Evolutionary conservation across 2,329 filamentous ascomycete genomes (phyloP), one percentile per base, ranked within the genome.

Genomic region (Decorospora gaudefroyi): DNA sequence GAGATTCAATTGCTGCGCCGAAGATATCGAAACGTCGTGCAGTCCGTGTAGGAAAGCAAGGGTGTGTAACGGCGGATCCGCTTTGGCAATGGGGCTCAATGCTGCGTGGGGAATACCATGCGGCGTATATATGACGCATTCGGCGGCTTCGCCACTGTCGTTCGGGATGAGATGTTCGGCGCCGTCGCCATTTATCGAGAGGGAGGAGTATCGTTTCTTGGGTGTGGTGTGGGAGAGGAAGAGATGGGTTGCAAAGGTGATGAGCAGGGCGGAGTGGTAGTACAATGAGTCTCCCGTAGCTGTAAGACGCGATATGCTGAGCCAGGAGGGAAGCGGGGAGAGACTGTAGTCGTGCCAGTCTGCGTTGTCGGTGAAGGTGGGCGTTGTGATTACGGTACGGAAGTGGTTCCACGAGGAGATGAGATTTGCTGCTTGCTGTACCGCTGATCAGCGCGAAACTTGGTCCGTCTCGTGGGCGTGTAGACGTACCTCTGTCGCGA

Each of bases 11-110:
- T 85, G 82, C 58, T 80, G 77, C 13, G 70, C 65, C 4, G 64
- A 60, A 1, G 70, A 69, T 13, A 80, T 67, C n/a, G 74, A 73
- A 4, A 86, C 78, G 53, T 85, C 81, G 55, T 86, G 79, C 6
- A 87, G 68, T 0, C 84, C 83, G 62, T 87, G 84, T 6, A 87
- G 67, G 34, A 87, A 74, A 0, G 80, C 82, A 0, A 86, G 72
- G 0, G 78, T 77, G 2, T 71, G 63, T 19, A 86, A 65, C 0
- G 72, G 65, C 0, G 79, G 79, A 0, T 68, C 60, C 1, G 77
- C 75, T 0, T 51, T 50, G 0, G 66, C 64, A 6, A 85, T 61
- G 0, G 73, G 67, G 0, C 60, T 53, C 3, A 85, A 67, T 13
- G 78, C 75, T 0, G 68, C 51, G 11, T 74, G 67, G 0, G 73